These are phyloP conservation scores for Aphanoascus verrucosus DNA, from an alignment of 2,329 filamentous ascomycete species.

Conservation along the genomic window DNA sequence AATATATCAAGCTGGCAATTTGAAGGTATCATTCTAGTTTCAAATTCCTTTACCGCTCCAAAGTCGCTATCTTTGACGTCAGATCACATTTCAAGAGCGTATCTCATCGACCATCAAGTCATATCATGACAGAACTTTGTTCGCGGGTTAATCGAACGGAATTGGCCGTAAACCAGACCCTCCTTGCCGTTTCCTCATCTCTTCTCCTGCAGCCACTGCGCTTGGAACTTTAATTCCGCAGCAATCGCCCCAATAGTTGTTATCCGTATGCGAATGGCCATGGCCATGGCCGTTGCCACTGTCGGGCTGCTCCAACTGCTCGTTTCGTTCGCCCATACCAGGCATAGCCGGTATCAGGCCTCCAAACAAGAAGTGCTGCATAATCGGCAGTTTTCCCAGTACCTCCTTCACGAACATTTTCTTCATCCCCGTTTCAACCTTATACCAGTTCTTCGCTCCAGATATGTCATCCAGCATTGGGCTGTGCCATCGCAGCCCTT, in stretches of 20 bases:
- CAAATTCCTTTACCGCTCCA: too few species aligned
- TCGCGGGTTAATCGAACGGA: constrained; percentile 34
- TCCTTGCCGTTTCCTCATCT: constrained; percentile 64
- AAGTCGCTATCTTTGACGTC: too few species aligned
- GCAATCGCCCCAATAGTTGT: constrained; percentile 75
- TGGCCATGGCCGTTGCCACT: constrained; percentile 43
- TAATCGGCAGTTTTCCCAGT: constrained; percentile 83
- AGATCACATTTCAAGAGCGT: background rate
- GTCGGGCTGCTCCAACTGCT: constrained; percentile 39
- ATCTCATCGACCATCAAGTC: background rate
- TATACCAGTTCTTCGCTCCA: constrained; percentile 75
- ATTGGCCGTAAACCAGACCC: constrained; percentile 53
- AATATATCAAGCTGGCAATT: too few species aligned
- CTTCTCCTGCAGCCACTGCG: constrained; percentile 78
- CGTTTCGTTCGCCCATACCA: constrained; percentile 54
- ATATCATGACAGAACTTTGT: background rate
- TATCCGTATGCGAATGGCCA: constrained; percentile 56
- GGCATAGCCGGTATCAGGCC: constrained; percentile 67
- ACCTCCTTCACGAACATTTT: constrained; percentile 96
- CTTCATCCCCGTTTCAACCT: constrained; percentile 90
- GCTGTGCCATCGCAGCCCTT: constrained; percentile 88
- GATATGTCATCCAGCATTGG: constrained; percentile 98
- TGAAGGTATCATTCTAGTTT: too few species aligned
- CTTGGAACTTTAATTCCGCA: constrained; percentile 97
- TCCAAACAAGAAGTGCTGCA: constrained; percentile 97